Conservation (phyloP, 441 rosid species). For the Brassica hybrid region DNA sequence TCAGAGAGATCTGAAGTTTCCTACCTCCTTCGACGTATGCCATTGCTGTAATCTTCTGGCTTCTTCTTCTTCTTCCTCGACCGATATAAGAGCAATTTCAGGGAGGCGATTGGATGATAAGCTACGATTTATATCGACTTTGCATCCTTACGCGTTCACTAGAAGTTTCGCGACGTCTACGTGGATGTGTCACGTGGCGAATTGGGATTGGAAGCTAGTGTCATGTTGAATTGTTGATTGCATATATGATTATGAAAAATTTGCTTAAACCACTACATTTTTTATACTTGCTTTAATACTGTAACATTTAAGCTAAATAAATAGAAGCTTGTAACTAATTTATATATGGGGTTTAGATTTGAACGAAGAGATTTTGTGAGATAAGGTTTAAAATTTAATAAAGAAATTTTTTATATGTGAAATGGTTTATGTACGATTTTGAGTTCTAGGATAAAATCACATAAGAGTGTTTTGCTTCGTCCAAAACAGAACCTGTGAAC, state of each 20-base stretch:
- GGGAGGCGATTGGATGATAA: conserved; percentile 2
- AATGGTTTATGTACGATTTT: no score
- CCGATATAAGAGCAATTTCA: not conserved
- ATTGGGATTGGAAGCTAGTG: not conserved
- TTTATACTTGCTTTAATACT: no score
- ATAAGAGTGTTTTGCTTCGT: no score
- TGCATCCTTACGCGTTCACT: not conserved
- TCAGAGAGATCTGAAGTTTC: conserved; percentile 14
- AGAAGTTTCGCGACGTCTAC: conserved; percentile 28
- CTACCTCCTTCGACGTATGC: conserved; percentile 47
- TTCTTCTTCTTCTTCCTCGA: conserved; percentile 20
- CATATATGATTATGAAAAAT: not conserved
- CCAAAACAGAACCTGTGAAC: no score
- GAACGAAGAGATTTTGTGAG: no score
- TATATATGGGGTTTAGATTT: no score
- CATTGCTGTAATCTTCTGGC: conserved; percentile 22
- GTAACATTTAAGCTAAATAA: no score
- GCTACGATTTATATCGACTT: not conserved
- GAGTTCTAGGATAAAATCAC: no score
- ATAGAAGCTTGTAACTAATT: no score
- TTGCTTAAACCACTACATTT: no score
- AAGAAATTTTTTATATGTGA: no score
- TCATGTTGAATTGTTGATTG: not conserved
- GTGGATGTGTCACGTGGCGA: conserved; percentile 16
- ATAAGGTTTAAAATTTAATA: no score